Base-by-base conservation (phyloP, 2,329 filamentous ascomycete genomes). In the Huntiella savannae region DNA sequence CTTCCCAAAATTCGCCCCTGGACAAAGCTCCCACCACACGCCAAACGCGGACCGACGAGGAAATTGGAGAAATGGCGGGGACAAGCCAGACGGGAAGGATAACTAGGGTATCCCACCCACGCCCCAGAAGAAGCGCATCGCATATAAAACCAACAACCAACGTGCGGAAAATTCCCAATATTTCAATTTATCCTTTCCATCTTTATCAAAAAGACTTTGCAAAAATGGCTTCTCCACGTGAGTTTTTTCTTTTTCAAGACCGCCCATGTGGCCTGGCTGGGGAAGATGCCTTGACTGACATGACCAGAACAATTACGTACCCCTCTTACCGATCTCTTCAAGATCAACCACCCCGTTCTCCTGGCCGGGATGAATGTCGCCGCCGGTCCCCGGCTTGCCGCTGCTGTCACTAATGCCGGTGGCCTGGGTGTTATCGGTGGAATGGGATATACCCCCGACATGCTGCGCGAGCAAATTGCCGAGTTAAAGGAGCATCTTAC, bases 321-420 rank as follows among this genome's bases (percentile, higher is more conserved):
- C 46, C 78, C 83, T 54, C 71, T 87, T 58, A 98, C 91, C 56
- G 88, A 96, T 74, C 82, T 96, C 53, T 82, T 98, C 67, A 83
- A 85, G 71, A 96, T 98, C 75, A 84, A 93, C 63, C 91, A 98
- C 67, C 91, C 91, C 49, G 71, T 98, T 60, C 70, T 98, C 58
- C 79, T 98, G 52, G 91, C 91, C 56, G 91, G 91, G 62, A 98
- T 98, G 91, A 96, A 98, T 72, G 91, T 96, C 53, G 91, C 91
- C 48, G 91, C 91, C 50, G 91, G 91, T 43, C 91, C 91, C 47
- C 92, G 86, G 72, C 79, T 98, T 58, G 91, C 91, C 45, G 91
- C 91, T 33, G 91, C 91, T 37, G 91, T 98, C 56, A 92, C 88
- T 55, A 95, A 98, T 64, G 91, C 91, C 45, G 91, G 91, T 55